phyloP scores from a whole-genome alignment of 441 rosid genomes.

The Gossypium lobatum region DNA sequence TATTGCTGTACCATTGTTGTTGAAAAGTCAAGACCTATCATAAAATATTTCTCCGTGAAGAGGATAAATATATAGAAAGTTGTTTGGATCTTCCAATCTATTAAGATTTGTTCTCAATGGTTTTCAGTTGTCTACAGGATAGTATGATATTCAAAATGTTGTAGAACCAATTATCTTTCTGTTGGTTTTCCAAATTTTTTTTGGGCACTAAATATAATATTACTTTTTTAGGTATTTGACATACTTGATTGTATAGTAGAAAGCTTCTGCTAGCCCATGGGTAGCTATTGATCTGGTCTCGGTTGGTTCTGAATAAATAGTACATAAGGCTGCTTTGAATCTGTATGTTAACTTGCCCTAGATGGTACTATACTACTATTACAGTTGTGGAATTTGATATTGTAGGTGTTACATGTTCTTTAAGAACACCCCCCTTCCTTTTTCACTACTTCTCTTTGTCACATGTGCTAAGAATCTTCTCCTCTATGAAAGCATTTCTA shows the following conservation, averaged over 20 bases:
- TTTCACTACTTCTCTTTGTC: neutral
- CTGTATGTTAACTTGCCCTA: neutral
- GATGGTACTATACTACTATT: neutral
- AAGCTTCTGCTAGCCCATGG: neutral
- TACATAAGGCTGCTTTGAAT: neutral
- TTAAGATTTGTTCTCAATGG: neutral
- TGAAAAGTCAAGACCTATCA: neutral
- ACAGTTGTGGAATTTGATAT: neutral
- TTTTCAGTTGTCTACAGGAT: neutral
- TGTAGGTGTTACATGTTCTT: neutral
- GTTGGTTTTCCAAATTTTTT: neutral
- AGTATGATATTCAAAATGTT: neutral
- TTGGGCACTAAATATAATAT: neutral
- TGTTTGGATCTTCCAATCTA: neutral
- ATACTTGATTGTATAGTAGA: neutral
- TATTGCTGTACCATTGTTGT: neutral
- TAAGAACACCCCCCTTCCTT: neutral
- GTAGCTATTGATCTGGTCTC: conserved; percentile 1
- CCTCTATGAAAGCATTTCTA: neutral
- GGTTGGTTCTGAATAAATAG: neutral
- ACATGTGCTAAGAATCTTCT: neutral
- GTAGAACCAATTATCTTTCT: neutral
- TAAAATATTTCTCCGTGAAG: neutral
- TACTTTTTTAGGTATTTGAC: neutral
- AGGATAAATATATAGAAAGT: neutral